Conservation (phyloP, 2,329 filamentous ascomycete species). For the Calonectria hawksworthii region DNA sequence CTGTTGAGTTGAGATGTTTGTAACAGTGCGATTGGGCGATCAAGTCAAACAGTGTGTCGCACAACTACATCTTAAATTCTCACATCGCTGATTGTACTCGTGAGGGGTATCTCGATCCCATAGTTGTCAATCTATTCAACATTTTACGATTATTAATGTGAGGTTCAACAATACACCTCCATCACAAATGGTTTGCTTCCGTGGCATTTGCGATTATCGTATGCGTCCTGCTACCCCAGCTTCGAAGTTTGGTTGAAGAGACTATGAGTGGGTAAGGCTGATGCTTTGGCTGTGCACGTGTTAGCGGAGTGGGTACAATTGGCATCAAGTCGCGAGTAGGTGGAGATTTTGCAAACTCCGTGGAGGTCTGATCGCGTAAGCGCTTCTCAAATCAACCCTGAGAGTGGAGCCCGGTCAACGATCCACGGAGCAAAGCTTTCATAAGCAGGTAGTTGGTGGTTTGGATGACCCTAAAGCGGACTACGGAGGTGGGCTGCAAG, state of each 20-base stretch:
- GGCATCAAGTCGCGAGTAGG: not conserved
- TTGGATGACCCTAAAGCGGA: too few relatives aligned
- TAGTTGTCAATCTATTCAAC: not conserved
- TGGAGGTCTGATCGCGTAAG: not conserved
- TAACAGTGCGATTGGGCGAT: not conserved
- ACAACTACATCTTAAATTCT: not conserved
- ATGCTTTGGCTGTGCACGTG: not conserved
- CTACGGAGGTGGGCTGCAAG: too few relatives aligned
- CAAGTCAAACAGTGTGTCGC: slow-evolving; percentile 12
- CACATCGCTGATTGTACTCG: not conserved
- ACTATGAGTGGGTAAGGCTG: not conserved
- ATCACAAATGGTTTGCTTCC: not conserved
- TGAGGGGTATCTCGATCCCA: not conserved
- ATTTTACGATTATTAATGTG: not conserved
- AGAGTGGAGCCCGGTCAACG: not conserved
- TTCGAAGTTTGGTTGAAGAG: not conserved
- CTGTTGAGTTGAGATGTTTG: not conserved
- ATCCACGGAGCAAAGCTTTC: not conserved
- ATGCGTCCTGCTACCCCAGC: too few relatives aligned
- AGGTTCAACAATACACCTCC: not conserved
- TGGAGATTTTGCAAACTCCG: not conserved
- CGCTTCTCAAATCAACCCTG: not conserved
- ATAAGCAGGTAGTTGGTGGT: not conserved
- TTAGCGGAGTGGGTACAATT: not conserved
- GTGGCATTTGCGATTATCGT: not conserved